Evolutionary conservation across 176 grass and related monocot species (phyloP), one percentile per base, ranked within the genome.

Genomic region (Chrysopogon serrulatus): DNA sequence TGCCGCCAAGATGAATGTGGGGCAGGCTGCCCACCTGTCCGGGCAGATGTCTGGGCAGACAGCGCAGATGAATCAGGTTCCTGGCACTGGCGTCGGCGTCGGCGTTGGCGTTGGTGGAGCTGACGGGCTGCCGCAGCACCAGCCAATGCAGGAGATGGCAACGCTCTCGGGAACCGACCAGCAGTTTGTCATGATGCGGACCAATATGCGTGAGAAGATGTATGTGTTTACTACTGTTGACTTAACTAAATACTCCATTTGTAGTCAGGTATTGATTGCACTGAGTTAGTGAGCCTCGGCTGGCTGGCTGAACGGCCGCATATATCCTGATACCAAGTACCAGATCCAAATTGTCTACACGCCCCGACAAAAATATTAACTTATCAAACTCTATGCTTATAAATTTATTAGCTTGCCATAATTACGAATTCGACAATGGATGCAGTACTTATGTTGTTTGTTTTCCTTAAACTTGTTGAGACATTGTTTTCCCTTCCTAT

Each of bases 11-110:
- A 94, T 94, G 92, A 92, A 94, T 92, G 81, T 89, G 49, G 89
- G 84, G 33, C 92, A 89, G 82, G 81, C 92, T 57, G 65, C 92
- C 23, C 92, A 87, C 85, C 85, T 94, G 87, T 82, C 81, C 21
- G 89, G 88, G 43, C 85, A 90, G 82, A 88, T 94, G 80, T 89
- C 89, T 0, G 89, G 84, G 36, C 87, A 90, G 82, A 85, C 76
- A 5, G 40, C 80, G 30, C 81, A 88, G 84, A 84, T 84, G 73
- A 92, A 89, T 48, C 89, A 94, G 87, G 77, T 76, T 13, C 60
- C 68, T 8, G 68, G 74, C 17, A 65, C 48, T 12, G 67, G 68
- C 6, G 67, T 71, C 39, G 68, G 68, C 2, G 36, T 74, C 33
- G 65, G 65, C 0, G 24, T 75, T 10, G 61, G 69, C 39, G 36